A percentile compares a stretch with the other conserved stretches of the same genome.
These are phyloP conservation scores for Conoideocrella luteorostrata DNA, from an alignment of 2,329 filamentous ascomycete species.

Conservation along the genomic window DNA sequence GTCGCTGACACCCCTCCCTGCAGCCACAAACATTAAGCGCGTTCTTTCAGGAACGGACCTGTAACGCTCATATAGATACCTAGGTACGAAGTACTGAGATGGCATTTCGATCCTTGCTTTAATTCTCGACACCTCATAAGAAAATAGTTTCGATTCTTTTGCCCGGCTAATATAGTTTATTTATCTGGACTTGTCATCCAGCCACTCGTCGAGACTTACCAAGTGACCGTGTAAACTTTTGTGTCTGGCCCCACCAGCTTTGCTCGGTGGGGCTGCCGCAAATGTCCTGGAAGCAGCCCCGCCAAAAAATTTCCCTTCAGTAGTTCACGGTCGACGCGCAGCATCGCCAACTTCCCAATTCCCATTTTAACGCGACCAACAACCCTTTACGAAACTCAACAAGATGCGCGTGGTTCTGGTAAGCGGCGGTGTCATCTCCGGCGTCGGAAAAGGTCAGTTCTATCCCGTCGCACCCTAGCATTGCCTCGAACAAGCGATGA, in stretches of 20 bases:
- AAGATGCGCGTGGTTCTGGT: constrained; percentile 24
- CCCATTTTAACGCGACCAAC: neutral
- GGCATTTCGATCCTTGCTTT: too few relatives aligned
- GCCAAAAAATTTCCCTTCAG: neutral
- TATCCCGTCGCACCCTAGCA: neutral
- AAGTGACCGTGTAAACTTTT: neutral
- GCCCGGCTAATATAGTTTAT: too few relatives aligned
- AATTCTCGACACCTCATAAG: too few relatives aligned
- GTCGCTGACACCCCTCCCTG: too few relatives aligned
- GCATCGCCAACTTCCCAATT: neutral
- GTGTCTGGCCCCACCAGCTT: neutral
- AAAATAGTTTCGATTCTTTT: too few relatives aligned
- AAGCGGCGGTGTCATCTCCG: constrained; percentile 45
- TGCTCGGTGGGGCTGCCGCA: neutral
- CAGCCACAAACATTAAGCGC: too few relatives aligned
- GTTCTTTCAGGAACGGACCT: too few relatives aligned
- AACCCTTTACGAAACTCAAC: neutral
- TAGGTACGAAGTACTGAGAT: too few relatives aligned
- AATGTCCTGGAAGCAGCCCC: neutral
- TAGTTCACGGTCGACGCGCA: neutral
- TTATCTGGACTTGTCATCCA: too few relatives aligned
- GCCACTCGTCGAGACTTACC: too few relatives aligned
- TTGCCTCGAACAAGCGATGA: neutral
- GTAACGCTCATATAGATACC: too few relatives aligned
- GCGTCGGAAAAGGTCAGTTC: constrained; percentile 50